Evolutionary conservation across 768 basidiomycete species (phyloP).

Genomic region (Leucocoprinus sp.): DNA sequence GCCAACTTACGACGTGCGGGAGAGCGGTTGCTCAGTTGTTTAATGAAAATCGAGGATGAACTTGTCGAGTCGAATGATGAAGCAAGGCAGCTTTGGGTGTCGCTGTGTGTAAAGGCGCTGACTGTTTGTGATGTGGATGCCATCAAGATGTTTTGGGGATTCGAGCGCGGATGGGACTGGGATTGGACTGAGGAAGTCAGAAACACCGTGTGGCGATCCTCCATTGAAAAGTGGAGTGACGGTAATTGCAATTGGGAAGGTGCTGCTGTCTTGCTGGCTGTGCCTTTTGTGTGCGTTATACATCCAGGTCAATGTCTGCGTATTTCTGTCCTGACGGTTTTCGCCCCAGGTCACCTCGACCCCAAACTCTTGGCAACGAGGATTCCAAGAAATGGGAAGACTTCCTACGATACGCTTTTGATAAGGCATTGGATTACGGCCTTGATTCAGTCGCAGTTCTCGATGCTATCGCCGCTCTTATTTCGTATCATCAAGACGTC

Average conservation of each 20-base stretch:
- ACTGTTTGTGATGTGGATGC: slow-evolving; percentile 34
- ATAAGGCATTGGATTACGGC: slow-evolving; percentile 55
- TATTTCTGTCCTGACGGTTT: slow-evolving; percentile 8
- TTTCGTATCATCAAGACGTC: slow-evolving; percentile 29
- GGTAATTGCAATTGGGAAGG: slow-evolving; percentile 47
- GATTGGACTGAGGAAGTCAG: slow-evolving; percentile 34
- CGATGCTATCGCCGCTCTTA: slow-evolving; percentile 42
- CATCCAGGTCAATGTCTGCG: background rate
- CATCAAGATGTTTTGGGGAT: slow-evolving; percentile 50
- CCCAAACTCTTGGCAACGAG: slow-evolving; percentile 20
- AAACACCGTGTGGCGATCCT: slow-evolving; percentile 48
- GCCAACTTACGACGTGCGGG: slow-evolving; percentile 34
- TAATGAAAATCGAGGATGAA: slow-evolving; percentile 40
- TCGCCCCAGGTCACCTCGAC: background rate
- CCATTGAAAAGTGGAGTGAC: slow-evolving; percentile 47
- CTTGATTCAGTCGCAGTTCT: slow-evolving; percentile 44
- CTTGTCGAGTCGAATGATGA: slow-evolving; percentile 36
- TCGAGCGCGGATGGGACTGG: slow-evolving; percentile 25
- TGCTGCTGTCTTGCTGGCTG: slow-evolving; percentile 41
- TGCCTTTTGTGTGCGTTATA: slow-evolving; percentile 53
- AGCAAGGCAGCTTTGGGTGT: slow-evolving; percentile 50
- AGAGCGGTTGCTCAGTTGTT: slow-evolving; percentile 36
- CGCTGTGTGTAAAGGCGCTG: slow-evolving; percentile 47
- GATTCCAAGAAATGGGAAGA: slow-evolving; percentile 56
- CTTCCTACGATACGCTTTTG: slow-evolving; percentile 41